These are phyloP conservation scores for Pythium phragmitis DNA, from an alignment of 352 stramenopile genomes.

Conservation along the genomic window DNA sequence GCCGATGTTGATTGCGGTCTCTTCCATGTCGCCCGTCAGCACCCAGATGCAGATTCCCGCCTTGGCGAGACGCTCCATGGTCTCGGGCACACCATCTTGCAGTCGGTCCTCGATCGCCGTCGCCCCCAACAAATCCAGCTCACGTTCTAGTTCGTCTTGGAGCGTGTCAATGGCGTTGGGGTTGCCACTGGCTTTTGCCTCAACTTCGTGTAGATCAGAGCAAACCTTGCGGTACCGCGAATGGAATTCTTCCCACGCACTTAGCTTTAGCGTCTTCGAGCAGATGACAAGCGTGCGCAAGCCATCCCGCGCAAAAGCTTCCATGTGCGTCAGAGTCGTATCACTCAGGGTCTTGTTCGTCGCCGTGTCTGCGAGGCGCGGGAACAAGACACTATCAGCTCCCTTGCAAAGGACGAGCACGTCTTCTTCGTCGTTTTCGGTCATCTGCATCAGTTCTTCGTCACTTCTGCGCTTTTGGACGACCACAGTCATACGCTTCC, in stretches of 20 bases:
- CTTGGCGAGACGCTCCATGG: slow-evolving; percentile 71
- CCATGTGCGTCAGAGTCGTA: slow-evolving; percentile 63
- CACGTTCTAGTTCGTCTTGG: slow-evolving; percentile 75
- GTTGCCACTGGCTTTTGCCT: slow-evolving; percentile 61
- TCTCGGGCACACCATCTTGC: slow-evolving; percentile 79
- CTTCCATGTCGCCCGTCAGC: slow-evolving; percentile 87
- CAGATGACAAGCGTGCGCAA: slow-evolving; percentile 88
- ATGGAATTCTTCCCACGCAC: slow-evolving; percentile 72
- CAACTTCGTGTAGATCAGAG: slow-evolving; percentile 66
- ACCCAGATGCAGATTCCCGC: slow-evolving; percentile 89
- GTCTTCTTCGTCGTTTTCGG: slow-evolving; percentile 66
- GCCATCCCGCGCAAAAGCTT: slow-evolving; percentile 83
- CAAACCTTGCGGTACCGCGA: slow-evolving; percentile 57
- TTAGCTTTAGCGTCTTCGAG: slow-evolving; percentile 51
- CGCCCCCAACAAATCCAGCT: slow-evolving; percentile 75
- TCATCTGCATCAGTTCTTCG: slow-evolving; percentile 67
- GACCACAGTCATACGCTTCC: slow-evolving; percentile 88
- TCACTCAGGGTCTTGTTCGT: slow-evolving; percentile 45
- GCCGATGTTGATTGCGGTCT: slow-evolving; percentile 89
- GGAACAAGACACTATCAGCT: slow-evolving; percentile 86
- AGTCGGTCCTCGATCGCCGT: slow-evolving; percentile 88
- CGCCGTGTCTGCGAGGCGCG: slow-evolving; percentile 46
- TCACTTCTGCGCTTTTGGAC: slow-evolving; percentile 71
- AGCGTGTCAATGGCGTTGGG: slow-evolving; percentile 63
- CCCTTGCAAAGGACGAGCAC: slow-evolving; percentile 80